Evolutionary conservation across 345 rosid species (phyloP), one percentile per base, ranked within the genome.

Genomic region (Sonneratia alba): DNA sequence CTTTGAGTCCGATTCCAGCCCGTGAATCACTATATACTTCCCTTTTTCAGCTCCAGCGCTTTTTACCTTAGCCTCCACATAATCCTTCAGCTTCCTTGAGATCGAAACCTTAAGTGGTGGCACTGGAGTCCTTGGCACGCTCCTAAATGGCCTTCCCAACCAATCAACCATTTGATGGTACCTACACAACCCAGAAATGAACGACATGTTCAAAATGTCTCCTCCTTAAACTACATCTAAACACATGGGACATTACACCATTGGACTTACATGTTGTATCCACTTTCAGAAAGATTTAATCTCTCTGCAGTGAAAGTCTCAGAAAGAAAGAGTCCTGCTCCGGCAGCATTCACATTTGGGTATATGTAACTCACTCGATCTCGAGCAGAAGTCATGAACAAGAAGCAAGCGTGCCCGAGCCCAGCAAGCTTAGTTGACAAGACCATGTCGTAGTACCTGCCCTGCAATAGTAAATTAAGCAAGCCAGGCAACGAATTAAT

Each of bases 261-360:
- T 48, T 40, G 68, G 18, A 77, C 91, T 83, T 82, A 91, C 97
- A 91, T 94, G 78, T 79, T 77, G 45, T 79, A 94, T 68, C 97
- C 96, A 48, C 81, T 85, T 62, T 88, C 96, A 19, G 98, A 79
- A 72, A 94, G 97, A 80, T 91, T 89, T 56, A 70, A 19, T 65
- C 75, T 80, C 48, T 89, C 89, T 38, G 96, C 77, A 1, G 89
- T 83, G 77, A 89, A 94, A 57, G 92, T 87, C 76, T 91, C 82
- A 1, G 98, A 86, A 40, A 94, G 83, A 74, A 94, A 78, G 57
- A 94, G 57, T 53, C 93, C 97, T 49, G 98, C 97, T 75, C 98
- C 97, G 14, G 96, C 97, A 75, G 97, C 89, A 85, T 94, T 94
- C 48, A 91, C 97, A 71, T 94, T 87, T 1, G 98, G 97, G 80